A percentile compares a stretch with the other conserved stretches of the same genome.
Conservation (phyloP, 345 rosid genomes). For the Dovyalis caffra region DNA sequence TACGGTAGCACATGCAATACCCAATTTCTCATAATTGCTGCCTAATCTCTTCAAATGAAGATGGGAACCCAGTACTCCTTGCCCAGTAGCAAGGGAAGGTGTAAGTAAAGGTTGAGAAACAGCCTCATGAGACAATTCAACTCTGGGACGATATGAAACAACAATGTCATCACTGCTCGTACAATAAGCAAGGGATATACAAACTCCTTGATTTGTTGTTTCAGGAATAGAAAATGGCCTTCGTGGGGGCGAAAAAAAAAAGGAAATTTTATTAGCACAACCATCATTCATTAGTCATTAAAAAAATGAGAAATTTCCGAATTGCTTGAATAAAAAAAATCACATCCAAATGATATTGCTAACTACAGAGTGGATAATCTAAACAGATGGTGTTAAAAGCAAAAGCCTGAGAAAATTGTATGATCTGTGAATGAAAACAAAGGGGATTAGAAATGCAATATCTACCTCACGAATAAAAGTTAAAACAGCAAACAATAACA, state of each 20-base stretch:
- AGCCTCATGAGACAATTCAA: constrained; percentile 38
- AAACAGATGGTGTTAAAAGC: no score
- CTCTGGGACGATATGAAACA: constrained; percentile 76
- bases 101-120: constrained; percentile 44
- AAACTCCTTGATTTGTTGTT: constrained; percentile 65
- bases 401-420: no score
- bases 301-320: constrained; percentile 1
- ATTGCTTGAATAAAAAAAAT: neutral
- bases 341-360: neutral
- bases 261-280: constrained; percentile 23
- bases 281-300: neutral
- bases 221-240: constrained; percentile 62
- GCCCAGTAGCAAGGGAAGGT: constrained; percentile 42
- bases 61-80: constrained; percentile 53
- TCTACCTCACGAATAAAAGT: neutral
- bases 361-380: neutral
- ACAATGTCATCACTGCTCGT: constrained; percentile 52
- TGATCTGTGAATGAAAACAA: neutral
- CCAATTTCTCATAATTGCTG: constrained; percentile 42
- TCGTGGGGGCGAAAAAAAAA: constrained; percentile 21
- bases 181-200: constrained; percentile 72
- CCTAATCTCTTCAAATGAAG: constrained; percentile 52
- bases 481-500: neutral
- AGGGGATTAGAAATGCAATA: neutral
- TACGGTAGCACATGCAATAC: constrained; percentile 48